Conservation (phyloP, 371 early-diverging fungal genomes). For the Paraphysoderma sedebokerense region DNA sequence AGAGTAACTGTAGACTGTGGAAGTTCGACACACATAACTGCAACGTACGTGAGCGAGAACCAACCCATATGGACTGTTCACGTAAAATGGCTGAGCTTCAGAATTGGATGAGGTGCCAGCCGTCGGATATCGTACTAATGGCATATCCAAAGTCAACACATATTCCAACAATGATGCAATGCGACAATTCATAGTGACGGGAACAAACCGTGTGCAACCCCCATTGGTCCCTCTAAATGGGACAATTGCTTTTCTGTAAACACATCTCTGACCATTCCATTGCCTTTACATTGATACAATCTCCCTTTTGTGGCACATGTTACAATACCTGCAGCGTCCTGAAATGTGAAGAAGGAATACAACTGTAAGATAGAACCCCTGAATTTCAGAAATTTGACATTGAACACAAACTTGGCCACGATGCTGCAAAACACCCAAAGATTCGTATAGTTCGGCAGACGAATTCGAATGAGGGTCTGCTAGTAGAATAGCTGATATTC, state of each 20-base stretch:
- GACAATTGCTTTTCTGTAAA: slow-evolving; percentile 61
- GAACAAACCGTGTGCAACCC: slow-evolving; percentile 92
- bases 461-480: slow-evolving; percentile 59
- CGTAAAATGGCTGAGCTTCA: slow-evolving; percentile 97
- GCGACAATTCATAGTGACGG: too few relatives aligned
- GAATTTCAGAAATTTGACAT: too few relatives aligned
- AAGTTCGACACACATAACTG: neutral
- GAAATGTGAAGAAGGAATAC: neutral
- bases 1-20: too few relatives aligned
- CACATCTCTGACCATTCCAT: slow-evolving; percentile 94
- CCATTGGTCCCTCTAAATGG: slow-evolving; percentile 67
- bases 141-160: neutral
- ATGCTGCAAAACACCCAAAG: slow-evolving; percentile 84
- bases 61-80: slow-evolving; percentile 94
- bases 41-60: slow-evolving; percentile 78
- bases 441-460: slow-evolving; percentile 75
- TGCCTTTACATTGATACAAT: slow-evolving; percentile 92
- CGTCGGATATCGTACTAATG: slow-evolving; percentile 86
- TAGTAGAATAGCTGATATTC: slow-evolving; percentile 70
- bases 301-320: slow-evolving; percentile 92
- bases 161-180: neutral
- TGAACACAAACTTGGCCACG: slow-evolving; percentile 98
- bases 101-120: slow-evolving; percentile 83
- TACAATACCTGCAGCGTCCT: slow-evolving; percentile 96
- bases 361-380: slow-evolving; percentile 8